Conservation (phyloP, 2,329 filamentous ascomycete genomes). For the Cladosporium velox region DNA sequence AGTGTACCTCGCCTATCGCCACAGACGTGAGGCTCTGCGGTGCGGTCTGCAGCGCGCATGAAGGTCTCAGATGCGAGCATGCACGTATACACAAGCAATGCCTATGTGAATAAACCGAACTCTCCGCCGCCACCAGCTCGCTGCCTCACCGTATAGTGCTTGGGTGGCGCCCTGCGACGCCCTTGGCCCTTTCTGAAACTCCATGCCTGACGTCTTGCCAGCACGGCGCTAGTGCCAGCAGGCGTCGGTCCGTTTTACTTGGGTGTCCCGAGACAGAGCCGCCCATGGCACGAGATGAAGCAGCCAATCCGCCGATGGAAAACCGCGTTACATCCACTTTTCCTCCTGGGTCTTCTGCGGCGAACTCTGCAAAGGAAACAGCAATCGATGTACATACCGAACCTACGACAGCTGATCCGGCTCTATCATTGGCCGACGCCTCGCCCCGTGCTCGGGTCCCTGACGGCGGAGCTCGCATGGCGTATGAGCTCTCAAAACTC, state of each 20-base stretch:
- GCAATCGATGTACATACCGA: not conserved
- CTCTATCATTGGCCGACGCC: not conserved
- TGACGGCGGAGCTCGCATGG: not conserved
- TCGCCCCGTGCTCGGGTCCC: slow-evolving; percentile 3
- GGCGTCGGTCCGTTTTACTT: slow-evolving; percentile 10
- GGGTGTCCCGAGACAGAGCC: slow-evolving; percentile 15
- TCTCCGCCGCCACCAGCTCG: not conserved
- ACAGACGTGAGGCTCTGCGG: not conserved
- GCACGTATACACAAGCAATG: not conserved
- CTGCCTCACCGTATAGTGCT: not conserved
- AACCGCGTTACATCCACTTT: slow-evolving; percentile 17
- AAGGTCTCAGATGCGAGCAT: not conserved
- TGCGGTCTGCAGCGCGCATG: not conserved
- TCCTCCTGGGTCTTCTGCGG: slow-evolving; percentile 17
- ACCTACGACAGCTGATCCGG: not conserved
- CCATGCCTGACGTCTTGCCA: not conserved
- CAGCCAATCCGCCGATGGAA: slow-evolving; percentile 12
- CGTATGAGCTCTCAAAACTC: not conserved
- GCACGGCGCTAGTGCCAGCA: not conserved
- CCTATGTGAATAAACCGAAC: not conserved
- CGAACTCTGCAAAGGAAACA: slow-evolving; percentile 21
- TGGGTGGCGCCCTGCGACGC: not conserved
- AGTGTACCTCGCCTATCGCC: not conserved
- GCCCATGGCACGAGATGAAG: not conserved
- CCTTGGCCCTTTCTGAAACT: not conserved